phyloP scores from a whole-genome alignment of 208 protist genomes.

The Endotrypanum monterogeii region DNA sequence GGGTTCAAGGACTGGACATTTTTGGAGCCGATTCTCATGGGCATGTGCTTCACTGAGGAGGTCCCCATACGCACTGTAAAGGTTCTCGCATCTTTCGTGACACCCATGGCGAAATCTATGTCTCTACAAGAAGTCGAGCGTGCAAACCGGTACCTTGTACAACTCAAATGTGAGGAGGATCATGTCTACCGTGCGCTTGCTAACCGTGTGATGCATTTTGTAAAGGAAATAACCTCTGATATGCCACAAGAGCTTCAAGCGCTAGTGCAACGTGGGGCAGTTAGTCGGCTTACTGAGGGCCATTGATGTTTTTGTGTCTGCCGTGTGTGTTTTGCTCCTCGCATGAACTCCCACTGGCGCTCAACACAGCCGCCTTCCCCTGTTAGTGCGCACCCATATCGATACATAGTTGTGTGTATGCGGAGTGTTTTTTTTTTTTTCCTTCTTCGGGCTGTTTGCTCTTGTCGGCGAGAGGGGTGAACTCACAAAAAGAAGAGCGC shows the following conservation, averaged over 20 bases:
- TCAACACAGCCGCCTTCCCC: no score
- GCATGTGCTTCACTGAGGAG: slow-evolving; percentile 53
- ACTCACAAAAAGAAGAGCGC: no score
- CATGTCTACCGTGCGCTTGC: slow-evolving; percentile 79
- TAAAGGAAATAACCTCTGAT: slow-evolving; percentile 90
- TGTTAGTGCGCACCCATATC: no score
- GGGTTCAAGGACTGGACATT: slow-evolving; percentile 78
- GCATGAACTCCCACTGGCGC: no score
- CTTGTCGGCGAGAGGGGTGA: no score
- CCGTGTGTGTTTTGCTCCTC: background rate
- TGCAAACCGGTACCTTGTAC: slow-evolving; percentile 80
- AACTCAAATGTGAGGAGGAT: slow-evolving; percentile 83
- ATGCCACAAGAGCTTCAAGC: slow-evolving; percentile 85
- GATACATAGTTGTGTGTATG: no score
- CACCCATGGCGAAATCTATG: slow-evolving; percentile 74
- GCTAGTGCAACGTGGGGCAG: slow-evolving; percentile 75
- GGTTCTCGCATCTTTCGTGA: slow-evolving; percentile 62
- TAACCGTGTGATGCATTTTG: slow-evolving; percentile 78
- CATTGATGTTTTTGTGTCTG: background rate
- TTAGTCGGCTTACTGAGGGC: slow-evolving; percentile 24
- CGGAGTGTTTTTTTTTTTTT: no score
- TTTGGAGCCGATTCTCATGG: slow-evolving; percentile 81
- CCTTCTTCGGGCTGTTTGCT: background rate
- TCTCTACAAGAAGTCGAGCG: slow-evolving; percentile 75
- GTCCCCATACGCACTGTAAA: slow-evolving; percentile 48